Base-by-base conservation (phyloP, 2,329 filamentous ascomycete species). In the Colletotrichum coccodes region DNA sequence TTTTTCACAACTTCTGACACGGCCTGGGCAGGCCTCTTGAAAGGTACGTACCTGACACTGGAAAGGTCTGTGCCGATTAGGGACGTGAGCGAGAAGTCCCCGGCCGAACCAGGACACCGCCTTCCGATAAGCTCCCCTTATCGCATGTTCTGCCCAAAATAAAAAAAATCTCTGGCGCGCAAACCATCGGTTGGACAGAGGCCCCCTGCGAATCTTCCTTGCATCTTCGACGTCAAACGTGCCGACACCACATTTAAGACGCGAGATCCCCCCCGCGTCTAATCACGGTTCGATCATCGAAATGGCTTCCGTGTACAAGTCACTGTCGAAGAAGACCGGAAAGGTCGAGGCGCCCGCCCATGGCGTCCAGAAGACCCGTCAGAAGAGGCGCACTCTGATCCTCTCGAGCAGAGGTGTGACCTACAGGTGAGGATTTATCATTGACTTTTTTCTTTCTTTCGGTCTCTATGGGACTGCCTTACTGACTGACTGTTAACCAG, bases 321-420 rank as follows among this genome's bases (percentile, higher is more conserved):
- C 91, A 18, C 82, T 94, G 60, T 91, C 90, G 6, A 93, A 92
- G 80, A 80, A 82, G 63, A 83, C 80, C 62, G 80, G 82, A 58
- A 87, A 87, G 73, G 77, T 81, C 58, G 85, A 89, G 53, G 83
- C 78, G 36, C 81, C 79, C 59, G 82, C 79, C 71, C 85, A 84
- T 79, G 85, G 84, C 67, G 49, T 52, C 9, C 86, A 83, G 78
- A 92, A 87, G 81, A 36, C 26, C 50, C 40, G 40, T 23, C 92
- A 90, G 78, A 91, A 89, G 83, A 90, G 91, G 80, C 86, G 94
- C 75, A 93, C 98, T 60, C 85, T 99, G 72, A 95, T 98, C 76
- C 86, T 99, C 74, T 96, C 94, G 30, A 98, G 95, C 28, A 87
- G 96, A 84, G 96, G 96, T 72, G 94, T 98, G 60, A 97, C 95